Conservation (phyloP, 202 grass and related monocot genomes). For the Cymbopogon flexuosus region DNA sequence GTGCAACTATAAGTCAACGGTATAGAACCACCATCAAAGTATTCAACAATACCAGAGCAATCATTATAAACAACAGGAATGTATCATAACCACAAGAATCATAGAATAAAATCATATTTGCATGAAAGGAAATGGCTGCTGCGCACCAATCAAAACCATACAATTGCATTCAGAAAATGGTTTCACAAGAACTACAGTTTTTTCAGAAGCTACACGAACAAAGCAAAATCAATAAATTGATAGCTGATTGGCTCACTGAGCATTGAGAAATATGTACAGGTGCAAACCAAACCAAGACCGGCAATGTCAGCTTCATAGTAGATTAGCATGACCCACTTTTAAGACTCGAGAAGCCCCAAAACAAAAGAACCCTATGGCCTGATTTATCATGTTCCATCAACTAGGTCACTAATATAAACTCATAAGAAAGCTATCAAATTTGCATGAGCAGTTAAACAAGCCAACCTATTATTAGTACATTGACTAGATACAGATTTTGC, state of each 20-base stretch:
- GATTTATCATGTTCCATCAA: not conserved
- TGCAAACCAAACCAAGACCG: not conserved
- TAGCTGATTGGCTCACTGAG: not conserved
- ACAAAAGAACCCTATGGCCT: not conserved
- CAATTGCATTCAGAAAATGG: not conserved
- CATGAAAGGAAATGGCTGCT: not conserved
- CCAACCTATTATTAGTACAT: not conserved
- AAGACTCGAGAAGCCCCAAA: not conserved
- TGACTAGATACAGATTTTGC: not conserved
- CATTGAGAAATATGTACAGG: not conserved
- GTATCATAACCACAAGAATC: not conserved
- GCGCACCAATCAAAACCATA: not conserved
- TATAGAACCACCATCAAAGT: not conserved
- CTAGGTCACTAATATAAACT: not conserved
- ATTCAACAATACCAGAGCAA: not conserved
- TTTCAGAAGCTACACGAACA: not conserved
- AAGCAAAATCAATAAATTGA: not conserved
- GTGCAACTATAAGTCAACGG: not conserved
- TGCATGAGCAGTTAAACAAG: not conserved
- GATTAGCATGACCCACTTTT: not conserved
- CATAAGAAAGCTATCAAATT: not conserved
- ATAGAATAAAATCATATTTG: constrained; percentile 4
- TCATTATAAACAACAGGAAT: too few relatives aligned
- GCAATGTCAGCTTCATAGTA: not conserved
- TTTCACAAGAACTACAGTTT: not conserved